These are phyloP conservation scores for Coniochaeta sp. DNA, from an alignment of 2,329 filamentous ascomycete genomes.

Conservation along the genomic window DNA sequence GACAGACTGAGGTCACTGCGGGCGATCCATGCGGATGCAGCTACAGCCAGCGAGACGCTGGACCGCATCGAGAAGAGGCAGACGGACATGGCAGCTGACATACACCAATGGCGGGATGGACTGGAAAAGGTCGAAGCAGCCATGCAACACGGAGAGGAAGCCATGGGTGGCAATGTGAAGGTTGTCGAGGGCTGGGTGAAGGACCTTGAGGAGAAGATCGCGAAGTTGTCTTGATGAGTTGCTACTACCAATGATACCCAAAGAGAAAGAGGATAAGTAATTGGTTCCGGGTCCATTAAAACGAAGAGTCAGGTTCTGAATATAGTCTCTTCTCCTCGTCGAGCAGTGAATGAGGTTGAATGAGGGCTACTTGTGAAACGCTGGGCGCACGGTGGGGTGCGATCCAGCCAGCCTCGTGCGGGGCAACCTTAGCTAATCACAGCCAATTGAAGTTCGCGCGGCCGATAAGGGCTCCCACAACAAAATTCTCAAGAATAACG, in stretches of 20 bases:
- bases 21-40: conserved; percentile 80
- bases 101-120: conserved; percentile 79
- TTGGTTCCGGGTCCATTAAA: not conserved
- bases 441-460: not conserved
- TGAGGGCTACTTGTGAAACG: not conserved
- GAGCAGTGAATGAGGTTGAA: too few species aligned
- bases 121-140: conserved; percentile 71
- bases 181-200: conserved; percentile 87
- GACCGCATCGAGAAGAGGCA: conserved; percentile 73
- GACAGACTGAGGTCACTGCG: conserved; percentile 79
- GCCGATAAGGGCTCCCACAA: conserved; percentile 2
- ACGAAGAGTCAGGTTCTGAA: too few species aligned
- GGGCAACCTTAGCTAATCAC: not conserved
- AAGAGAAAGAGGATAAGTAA: not conserved
- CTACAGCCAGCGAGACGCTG: conserved; percentile 69
- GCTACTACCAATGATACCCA: conserved; percentile 27
- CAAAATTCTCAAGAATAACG: not conserved
- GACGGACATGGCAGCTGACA: conserved; percentile 72
- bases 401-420: not conserved
- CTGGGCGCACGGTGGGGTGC: not conserved
- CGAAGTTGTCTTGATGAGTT: conserved; percentile 37
- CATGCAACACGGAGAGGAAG: conserved; percentile 60
- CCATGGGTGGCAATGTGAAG: conserved; percentile 72
- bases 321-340: too few species aligned
- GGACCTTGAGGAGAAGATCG: conserved; percentile 72